A percentile compares a stretch with the other conserved stretches of the same genome.
Evolutionary conservation across 257 asterid genomes (phyloP).

Genomic region (Pogostemon cablin): DNA sequence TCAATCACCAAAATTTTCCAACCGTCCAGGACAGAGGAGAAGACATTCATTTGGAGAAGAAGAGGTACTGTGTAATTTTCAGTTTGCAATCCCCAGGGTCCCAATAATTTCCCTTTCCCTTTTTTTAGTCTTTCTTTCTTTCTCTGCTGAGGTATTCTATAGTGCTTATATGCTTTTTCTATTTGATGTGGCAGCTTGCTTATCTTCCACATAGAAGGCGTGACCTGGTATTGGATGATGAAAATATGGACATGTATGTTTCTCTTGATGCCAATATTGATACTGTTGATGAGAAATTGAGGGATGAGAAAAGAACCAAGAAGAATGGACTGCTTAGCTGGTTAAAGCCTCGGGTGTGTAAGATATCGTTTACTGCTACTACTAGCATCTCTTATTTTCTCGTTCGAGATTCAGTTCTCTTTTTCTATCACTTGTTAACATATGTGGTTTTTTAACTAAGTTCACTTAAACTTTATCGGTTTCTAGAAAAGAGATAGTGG

Average conservation of each 20-base stretch:
- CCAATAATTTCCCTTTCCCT: neutral
- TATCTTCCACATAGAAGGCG: slow-evolving; percentile 99
- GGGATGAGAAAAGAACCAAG: slow-evolving; percentile 79
- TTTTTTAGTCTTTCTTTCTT: slow-evolving; percentile 17
- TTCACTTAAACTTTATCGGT: slow-evolving; percentile 34
- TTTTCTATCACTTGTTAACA: slow-evolving; percentile 17
- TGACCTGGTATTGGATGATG: slow-evolving; percentile 86
- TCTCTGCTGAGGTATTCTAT: slow-evolving; percentile 12
- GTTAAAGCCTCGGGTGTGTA: slow-evolving; percentile 86
- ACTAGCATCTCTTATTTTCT: slow-evolving; percentile 24
- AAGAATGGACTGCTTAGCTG: slow-evolving; percentile 93
- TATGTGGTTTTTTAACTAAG: slow-evolving; percentile 30
- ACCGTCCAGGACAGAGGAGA: slow-evolving; percentile 77
- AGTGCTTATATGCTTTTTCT: slow-evolving; percentile 30
- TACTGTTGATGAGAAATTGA: slow-evolving; percentile 57
- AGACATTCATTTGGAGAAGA: slow-evolving; percentile 99
- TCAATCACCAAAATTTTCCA: slow-evolving; percentile 75
- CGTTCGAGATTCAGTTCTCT: slow-evolving; percentile 4
- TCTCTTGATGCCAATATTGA: slow-evolving; percentile 74
- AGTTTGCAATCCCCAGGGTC: neutral
- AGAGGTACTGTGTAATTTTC: slow-evolving; percentile 58
- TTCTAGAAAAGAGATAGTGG: slow-evolving; percentile 85
- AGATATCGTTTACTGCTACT: slow-evolving; percentile 27
- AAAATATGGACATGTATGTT: slow-evolving; percentile 61
- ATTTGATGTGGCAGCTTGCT: slow-evolving; percentile 75